A percentile compares a stretch with the other conserved stretches of the same genome.
phyloP scores from a whole-genome alignment of 768 basidiomycete species.

The Filobasidium wieringae region DNA sequence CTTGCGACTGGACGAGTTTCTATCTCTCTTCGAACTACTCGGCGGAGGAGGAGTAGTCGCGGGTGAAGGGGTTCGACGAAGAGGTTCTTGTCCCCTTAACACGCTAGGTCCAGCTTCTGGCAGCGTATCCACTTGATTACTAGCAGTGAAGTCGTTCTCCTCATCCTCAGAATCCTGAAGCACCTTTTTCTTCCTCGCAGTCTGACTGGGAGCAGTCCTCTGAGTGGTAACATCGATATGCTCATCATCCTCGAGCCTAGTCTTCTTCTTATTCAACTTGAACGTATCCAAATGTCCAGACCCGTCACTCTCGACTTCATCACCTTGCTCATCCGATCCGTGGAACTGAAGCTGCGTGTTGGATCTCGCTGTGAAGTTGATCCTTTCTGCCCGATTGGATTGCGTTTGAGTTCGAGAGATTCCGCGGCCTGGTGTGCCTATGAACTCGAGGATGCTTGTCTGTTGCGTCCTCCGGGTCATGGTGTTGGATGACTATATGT shows the following conservation, averaged over 20 bases:
- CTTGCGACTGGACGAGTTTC: not conserved
- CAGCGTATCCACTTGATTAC: not conserved
- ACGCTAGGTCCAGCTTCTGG: no score
- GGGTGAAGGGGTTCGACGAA: no score
- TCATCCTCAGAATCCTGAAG: not conserved
- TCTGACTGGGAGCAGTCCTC: not conserved
- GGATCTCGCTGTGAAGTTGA: not conserved
- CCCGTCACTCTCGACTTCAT: not conserved
- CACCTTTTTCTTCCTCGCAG: not conserved
- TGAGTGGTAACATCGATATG: no score
- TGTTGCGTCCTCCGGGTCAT: not conserved
- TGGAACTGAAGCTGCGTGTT: not conserved
- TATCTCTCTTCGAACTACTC: not conserved
- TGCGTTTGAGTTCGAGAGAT: not conserved
- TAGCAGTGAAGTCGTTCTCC: not conserved
- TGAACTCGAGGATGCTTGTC: not conserved
- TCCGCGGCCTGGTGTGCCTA: not conserved
- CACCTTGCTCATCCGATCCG: not conserved
- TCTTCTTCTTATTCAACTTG: not conserved
- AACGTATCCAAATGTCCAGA: not conserved
- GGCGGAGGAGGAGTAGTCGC: not conserved
- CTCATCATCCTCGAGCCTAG: not conserved
- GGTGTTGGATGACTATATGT: no score
- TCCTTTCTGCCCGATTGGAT: not conserved
- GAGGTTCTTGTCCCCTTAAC: no score